Evolutionary conservation across 148 eudicot species (phyloP), one percentile per base, ranked within the genome.

Genomic region (Vaccinium macrocarpon): DNA sequence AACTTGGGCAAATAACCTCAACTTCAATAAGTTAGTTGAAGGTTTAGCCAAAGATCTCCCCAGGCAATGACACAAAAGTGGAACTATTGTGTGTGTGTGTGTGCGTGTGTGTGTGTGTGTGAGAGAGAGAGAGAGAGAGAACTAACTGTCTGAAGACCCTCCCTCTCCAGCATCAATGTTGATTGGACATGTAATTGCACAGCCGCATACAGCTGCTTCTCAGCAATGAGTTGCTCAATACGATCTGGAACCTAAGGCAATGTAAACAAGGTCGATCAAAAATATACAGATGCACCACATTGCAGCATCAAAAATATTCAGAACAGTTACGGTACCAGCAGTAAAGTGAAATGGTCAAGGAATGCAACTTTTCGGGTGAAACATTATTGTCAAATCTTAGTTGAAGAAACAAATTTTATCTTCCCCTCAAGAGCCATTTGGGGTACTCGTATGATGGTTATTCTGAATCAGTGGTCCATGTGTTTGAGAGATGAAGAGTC

Each of bases 121-220:
- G 21, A 12, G 76, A 86, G 42, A 25, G 49, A 81, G 38, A 86
- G 25, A 19, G 32, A 3, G 38, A 35, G 25, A 16, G 73, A 78
- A 92, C 95, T 62, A 85, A 97, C 99, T 93, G 92, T 95, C 79
- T 97, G 99, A 89, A 97, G 99, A 84, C 99, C 99, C 90, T 97
- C 99, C 89, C 99, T 93, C 91, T 97, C 99, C 68, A 97, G 98
- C 99, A 97, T 97, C 89, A 93, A 84, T 80, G 91, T 83, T 66
- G 99, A 95, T 81, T 97, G 99, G 82, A 89, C 95, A 92, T 95
- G 97, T 79, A 97, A 64, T 72, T 97, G 99, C 70, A 93, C 97
- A 83, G 99, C 99, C 46, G 99, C 99, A 90, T 97, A 97, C 82
- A 88, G 93, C 87, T 97, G 99, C 87, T 94, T 93, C 87, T 95